Percentiles rank a stretch among this genome's conserved stretches.
Conservation (phyloP, 768 basidiomycete species). For the Leccinum disarticulatum region DNA sequence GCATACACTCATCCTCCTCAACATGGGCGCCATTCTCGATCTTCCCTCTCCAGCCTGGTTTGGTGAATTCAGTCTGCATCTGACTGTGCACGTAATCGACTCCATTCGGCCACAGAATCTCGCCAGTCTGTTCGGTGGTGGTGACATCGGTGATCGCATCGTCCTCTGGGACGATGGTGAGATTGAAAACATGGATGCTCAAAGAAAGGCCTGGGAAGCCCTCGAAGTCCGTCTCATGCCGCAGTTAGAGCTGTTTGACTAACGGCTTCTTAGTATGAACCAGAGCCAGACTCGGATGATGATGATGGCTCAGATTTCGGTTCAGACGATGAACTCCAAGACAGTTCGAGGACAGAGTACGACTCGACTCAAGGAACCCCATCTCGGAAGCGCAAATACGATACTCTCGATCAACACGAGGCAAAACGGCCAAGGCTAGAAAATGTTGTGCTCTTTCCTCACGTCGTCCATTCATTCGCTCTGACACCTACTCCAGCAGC, state of each 20-base stretch:
- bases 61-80: conserved; percentile 60
- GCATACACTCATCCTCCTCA: conserved; percentile 87
- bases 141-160: conserved; percentile 67
- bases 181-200: conserved; percentile 64
- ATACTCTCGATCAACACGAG: conserved; percentile 36
- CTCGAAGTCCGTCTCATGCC: conserved; percentile 57
- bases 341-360: conserved; percentile 40
- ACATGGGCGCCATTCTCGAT: conserved; percentile 89
- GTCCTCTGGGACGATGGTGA: conserved; percentile 94
- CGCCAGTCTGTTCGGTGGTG: conserved; percentile 76
- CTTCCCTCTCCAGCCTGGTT: conserved; percentile 75
- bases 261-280: conserved; percentile 61
- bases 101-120: conserved; percentile 89
- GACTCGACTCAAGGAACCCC: conserved; percentile 40
- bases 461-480: not conserved
- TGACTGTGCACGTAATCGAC: conserved; percentile 92
- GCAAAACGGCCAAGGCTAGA: conserved; percentile 63
- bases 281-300: conserved; percentile 69
- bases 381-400: conserved; percentile 50
- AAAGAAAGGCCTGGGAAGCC: conserved; percentile 82
- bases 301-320: conserved; percentile 47
- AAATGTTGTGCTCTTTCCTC: conserved; percentile 35
- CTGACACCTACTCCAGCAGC: conserved; percentile 36
- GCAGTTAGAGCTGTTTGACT: not conserved
- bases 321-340: conserved; percentile 46